Percentiles rank a stretch among this genome's conserved stretches.
Conservation (phyloP, 2,329 filamentous ascomycete genomes). For the Pyrenochaeta sp. region DNA sequence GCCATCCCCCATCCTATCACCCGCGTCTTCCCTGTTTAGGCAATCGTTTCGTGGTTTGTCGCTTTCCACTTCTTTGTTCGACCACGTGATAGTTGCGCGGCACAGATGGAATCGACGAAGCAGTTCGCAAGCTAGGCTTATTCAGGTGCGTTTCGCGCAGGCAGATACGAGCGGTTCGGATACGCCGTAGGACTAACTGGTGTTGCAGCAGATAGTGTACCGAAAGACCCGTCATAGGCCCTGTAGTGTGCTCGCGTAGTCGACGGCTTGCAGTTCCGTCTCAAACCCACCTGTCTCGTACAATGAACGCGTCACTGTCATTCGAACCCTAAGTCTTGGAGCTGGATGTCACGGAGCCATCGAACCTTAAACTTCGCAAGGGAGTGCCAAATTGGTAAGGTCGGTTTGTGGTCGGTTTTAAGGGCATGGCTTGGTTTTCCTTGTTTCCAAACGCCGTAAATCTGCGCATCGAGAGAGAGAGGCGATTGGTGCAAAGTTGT, state of each 20-base stretch:
- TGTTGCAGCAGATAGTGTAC: too few species aligned
- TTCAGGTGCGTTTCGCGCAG: too few species aligned
- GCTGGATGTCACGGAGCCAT: background rate
- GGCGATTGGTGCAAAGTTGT: conserved; percentile 1
- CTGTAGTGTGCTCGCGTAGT: background rate
- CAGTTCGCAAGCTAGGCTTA: too few species aligned
- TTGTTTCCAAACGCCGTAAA: conserved; percentile 1
- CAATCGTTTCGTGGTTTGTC: background rate
- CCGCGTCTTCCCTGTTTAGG: background rate
- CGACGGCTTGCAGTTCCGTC: too few species aligned
- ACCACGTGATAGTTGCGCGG: background rate
- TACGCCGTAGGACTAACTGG: too few species aligned
- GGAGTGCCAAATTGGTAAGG: background rate
- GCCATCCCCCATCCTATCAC: background rate
- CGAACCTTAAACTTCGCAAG: conserved; percentile 1
- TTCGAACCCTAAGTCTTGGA: background rate
- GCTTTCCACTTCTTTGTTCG: background rate
- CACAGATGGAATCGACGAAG: background rate
- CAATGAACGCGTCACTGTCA: background rate
- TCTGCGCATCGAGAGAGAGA: conserved; percentile 3
- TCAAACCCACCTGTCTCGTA: background rate
- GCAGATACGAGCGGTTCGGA: too few species aligned
- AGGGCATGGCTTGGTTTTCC: background rate
- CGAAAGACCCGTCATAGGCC: background rate
- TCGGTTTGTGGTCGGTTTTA: background rate